Evolutionary conservation across 129 eudicot species (phyloP), one percentile per base, ranked within the genome.

Genomic region (Pittosporum tobira): DNA sequence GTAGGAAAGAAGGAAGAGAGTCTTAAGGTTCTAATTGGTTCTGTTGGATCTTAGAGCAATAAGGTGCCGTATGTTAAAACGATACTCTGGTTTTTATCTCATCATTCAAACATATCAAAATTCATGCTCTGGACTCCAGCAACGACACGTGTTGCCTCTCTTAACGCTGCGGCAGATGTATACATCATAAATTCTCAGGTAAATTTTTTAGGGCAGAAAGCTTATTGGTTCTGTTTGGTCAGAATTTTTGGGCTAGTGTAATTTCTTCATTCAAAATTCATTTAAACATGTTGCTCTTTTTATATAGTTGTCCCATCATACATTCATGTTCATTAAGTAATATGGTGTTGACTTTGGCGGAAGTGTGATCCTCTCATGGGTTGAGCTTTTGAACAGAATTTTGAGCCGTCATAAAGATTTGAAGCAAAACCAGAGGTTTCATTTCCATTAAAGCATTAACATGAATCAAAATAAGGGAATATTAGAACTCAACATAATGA

Each of bases 181-280:
- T 88, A 88, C 68, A 83, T 84, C 27, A 88, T 82, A 64, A 88
- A 88, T 68, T 82, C 96, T 18, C 96, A 88, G 94, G 96, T 88
- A 65, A 34, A 6, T 34, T 49, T 27, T 27, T 52, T 12, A 42
- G 22, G 38, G 53, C 20, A 51, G 49, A 49, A 28, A 19, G 6
- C 66, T 61, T 44, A 54, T 46, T 20, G 37, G 30, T 43, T 62
- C 21, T 52, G 22, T 54, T 42, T 51, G 28, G 24, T 42, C 56
- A 37, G 22, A 47, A n/a, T 24, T 20, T 63, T 29, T 30, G 40
- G 4, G 62, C 16, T 48, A 3, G 24, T 19, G 36, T 3, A 20
- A 54, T 29, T 10, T 29, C 40, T 34, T 34, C 40, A 34, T 34
- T 34, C 29, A 38, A 9, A n/a, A 54, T 29, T 8, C 29, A 28